A percentile compares a stretch with the other conserved stretches of the same genome.
These are phyloP conservation scores for Tolypocladium nubicola DNA, from an alignment of 2,329 filamentous ascomycete genomes.

Conservation along the genomic window DNA sequence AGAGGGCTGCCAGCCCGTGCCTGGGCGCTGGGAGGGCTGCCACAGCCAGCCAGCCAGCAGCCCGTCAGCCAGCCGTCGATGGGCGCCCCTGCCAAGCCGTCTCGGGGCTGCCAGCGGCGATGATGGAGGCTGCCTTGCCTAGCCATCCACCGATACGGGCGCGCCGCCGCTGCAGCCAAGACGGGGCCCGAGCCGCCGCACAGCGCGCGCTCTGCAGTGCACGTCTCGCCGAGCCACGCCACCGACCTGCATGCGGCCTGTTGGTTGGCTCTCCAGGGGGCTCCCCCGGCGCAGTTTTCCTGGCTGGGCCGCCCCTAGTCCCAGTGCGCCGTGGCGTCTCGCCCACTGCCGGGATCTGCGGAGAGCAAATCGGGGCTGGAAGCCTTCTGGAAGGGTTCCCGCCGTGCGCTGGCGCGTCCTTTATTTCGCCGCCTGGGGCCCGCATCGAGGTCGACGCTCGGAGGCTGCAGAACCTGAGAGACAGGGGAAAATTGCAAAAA, in stretches of 20 bases:
- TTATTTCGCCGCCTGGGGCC: neutral
- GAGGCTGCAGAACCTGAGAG: too few relatives aligned
- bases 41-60: neutral
- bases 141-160: too few relatives aligned
- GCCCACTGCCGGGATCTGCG: slow-evolving; percentile 1
- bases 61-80: too few relatives aligned
- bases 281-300: neutral
- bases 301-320: neutral
- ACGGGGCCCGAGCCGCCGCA: neutral
- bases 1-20: neutral
- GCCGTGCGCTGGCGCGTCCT: neutral
- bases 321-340: neutral
- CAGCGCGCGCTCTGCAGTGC: neutral
- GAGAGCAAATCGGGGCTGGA: neutral
- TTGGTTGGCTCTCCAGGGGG: neutral
- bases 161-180: neutral
- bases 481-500: neutral
- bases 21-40: neutral
- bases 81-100: neutral
- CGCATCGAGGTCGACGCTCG: neutral
- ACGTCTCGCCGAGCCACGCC: neutral
- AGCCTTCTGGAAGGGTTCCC: neutral
- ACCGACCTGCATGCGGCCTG: neutral
- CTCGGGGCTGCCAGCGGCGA: neutral
- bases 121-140: neutral